Evolutionary conservation across 1,284 basidiomycete species (phyloP).

Genomic region (Malassezia restricta): DNA sequence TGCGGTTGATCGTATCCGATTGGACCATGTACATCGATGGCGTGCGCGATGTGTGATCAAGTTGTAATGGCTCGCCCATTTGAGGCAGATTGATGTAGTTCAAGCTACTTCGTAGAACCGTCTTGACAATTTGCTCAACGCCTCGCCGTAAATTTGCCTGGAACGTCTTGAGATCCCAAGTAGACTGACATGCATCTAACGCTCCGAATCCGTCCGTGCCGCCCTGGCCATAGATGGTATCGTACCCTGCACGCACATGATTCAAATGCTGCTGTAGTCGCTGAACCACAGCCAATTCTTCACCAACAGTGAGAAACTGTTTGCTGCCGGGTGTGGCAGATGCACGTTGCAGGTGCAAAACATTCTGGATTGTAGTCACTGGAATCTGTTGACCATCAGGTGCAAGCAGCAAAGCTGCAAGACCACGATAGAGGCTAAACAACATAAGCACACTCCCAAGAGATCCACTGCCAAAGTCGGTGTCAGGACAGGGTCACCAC

Average conservation of each 20-base stretch:
- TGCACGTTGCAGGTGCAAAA: slow-evolving; percentile 7
- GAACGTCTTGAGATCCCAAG: slow-evolving; percentile 13
- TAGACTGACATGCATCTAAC: neutral
- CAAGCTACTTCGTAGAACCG: neutral
- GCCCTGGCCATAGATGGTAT: neutral
- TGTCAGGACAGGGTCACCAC: no score
- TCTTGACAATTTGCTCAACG: slow-evolving; percentile 14
- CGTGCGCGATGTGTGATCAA: neutral
- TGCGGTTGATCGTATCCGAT: slow-evolving; percentile 6
- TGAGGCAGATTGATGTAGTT: neutral
- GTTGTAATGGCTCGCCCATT: neutral
- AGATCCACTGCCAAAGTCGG: no score
- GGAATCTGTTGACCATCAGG: slow-evolving; percentile 11
- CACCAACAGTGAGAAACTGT: slow-evolving; percentile 1
- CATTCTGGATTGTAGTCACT: slow-evolving; percentile 3
- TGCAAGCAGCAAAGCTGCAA: slow-evolving; percentile 8
- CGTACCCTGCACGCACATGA: slow-evolving; percentile 5
- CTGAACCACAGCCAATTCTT: slow-evolving; percentile 11
- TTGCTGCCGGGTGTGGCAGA: neutral
- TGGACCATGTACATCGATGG: slow-evolving; percentile 8
- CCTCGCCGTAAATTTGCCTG: slow-evolving; percentile 10
- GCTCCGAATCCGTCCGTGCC: slow-evolving; percentile 16
- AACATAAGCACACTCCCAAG: neutral
- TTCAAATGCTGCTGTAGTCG: slow-evolving; percentile 11
- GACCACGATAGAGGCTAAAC: slow-evolving; percentile 5